These are phyloP conservation scores for Rhododendron ferrugineum DNA, from an alignment of 148 eudicot species.

Conservation along the genomic window DNA sequence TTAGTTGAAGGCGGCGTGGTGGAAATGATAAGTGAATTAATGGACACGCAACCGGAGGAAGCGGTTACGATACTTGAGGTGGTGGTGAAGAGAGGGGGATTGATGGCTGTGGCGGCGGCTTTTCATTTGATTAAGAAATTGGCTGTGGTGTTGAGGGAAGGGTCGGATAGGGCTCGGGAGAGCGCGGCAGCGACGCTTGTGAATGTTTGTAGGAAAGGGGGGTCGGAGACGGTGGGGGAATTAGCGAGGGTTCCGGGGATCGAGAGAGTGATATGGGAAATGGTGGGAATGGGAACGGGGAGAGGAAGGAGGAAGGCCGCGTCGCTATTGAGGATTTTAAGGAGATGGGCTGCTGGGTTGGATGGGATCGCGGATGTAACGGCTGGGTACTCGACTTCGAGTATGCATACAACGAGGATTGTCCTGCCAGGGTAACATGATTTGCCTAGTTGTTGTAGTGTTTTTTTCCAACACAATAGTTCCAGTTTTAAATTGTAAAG, in stretches of 20 bases:
- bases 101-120: conserved; percentile 50
- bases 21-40: conserved; percentile 40
- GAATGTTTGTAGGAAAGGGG: conserved; percentile 73
- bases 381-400: conserved; percentile 34
- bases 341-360: conserved; percentile 85
- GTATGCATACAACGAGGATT: conserved; percentile 20
- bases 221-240: conserved; percentile 65
- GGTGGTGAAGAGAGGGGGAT: conserved; percentile 76
- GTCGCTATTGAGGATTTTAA: conserved; percentile 64
- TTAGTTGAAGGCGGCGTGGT: conserved; percentile 61
- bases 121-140: conserved; percentile 41
- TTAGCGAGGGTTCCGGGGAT: conserved; percentile 54
- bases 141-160: conserved; percentile 46
- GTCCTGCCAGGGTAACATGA: conserved; percentile 30
- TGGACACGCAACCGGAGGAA: conserved; percentile 61
- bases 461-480: neutral
- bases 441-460: neutral
- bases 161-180: conserved; percentile 63
- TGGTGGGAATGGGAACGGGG: conserved; percentile 69
- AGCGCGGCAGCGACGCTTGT: conserved; percentile 74
- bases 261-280: conserved; percentile 79
- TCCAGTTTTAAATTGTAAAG: neutral
- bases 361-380: conserved; percentile 27
- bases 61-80: conserved; percentile 54
- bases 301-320: conserved; percentile 76